Conservation (phyloP, 805 yeast species). For the Candida ficus region DNA sequence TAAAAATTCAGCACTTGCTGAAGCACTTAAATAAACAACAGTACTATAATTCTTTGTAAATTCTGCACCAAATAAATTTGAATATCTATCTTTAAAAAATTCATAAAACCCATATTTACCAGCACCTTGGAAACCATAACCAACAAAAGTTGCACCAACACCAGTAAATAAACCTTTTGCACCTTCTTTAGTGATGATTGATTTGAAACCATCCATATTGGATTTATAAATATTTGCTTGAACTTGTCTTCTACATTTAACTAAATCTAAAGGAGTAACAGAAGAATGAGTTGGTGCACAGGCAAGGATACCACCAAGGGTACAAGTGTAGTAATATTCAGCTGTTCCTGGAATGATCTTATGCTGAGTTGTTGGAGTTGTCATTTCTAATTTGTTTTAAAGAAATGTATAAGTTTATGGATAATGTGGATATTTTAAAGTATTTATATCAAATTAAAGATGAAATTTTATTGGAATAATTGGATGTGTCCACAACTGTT, state of each 20-base stretch:
- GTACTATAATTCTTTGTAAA: constrained; percentile 62
- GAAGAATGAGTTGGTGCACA: constrained; percentile 97
- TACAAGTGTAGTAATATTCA: constrained; percentile 51
- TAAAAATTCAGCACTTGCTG: constrained; percentile 90
- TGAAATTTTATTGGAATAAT: not conserved
- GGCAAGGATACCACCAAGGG: constrained; percentile 65
- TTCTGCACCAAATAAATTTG: constrained; percentile 60
- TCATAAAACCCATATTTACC: constrained; percentile 97
- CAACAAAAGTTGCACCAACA: constrained; percentile 85
- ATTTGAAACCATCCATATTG: constrained; percentile 76
- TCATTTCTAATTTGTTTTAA: not conserved
- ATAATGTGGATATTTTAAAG: not conserved
- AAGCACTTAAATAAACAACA: constrained; percentile 70
- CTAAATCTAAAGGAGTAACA: constrained; percentile 89
- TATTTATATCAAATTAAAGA: not conserved
- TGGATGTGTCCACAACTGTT: no score
- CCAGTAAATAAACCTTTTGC: constrained; percentile 76
- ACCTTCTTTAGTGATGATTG: constrained; percentile 73
- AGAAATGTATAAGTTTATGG: not conserved
- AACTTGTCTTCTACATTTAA: constrained; percentile 92
- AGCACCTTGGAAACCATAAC: constrained; percentile 94
- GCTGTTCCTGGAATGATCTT: constrained; percentile 24
- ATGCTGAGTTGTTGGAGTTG: not conserved
- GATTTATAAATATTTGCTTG: constrained; percentile 66
- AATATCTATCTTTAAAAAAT: constrained; percentile 75